These are phyloP conservation scores for Lathyrus tuberosus DNA, from an alignment of 306 rosid genomes.

Conservation along the genomic window DNA sequence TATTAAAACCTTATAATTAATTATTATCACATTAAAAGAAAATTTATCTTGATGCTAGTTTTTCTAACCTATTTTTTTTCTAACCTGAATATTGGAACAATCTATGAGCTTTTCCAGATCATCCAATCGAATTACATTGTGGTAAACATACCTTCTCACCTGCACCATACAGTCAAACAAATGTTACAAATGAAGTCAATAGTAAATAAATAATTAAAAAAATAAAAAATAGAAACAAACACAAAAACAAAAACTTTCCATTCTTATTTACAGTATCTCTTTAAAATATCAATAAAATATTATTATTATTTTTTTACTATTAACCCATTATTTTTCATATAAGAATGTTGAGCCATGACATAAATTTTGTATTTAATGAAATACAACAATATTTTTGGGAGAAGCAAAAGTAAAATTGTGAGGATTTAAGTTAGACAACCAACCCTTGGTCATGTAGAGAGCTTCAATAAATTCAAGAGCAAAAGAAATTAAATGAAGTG, in stretches of 20 bases:
- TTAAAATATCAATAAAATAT: too few relatives aligned
- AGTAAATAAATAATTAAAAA: slow-evolving; percentile 9
- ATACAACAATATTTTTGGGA: neutral
- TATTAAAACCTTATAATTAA: neutral
- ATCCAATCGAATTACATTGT: slow-evolving; percentile 83
- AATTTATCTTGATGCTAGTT: neutral
- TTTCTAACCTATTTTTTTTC: too few relatives aligned
- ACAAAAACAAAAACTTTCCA: neutral
- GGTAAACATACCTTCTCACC: slow-evolving; percentile 97
- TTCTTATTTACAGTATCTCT: neutral
- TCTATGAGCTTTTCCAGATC: slow-evolving; percentile 91
- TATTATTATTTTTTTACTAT: too few relatives aligned
- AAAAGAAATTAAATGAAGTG: slow-evolving; percentile 48
- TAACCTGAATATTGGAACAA: slow-evolving; percentile 86
- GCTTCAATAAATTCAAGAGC: slow-evolving; percentile 23
- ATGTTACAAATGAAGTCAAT: slow-evolving; percentile 13
- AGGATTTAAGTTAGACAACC: slow-evolving; percentile 28
- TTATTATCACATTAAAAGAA: too few relatives aligned
- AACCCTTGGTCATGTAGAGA: neutral
- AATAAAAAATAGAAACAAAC: too few relatives aligned
- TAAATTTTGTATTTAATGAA: neutral
- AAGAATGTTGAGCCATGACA: neutral
- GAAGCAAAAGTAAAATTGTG: neutral
- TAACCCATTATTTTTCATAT: slow-evolving; percentile 16
- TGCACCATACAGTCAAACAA: slow-evolving; percentile 40